Evolutionary conservation across 164 flowering plant species (phyloP).

Genomic region (Piper betle): DNA sequence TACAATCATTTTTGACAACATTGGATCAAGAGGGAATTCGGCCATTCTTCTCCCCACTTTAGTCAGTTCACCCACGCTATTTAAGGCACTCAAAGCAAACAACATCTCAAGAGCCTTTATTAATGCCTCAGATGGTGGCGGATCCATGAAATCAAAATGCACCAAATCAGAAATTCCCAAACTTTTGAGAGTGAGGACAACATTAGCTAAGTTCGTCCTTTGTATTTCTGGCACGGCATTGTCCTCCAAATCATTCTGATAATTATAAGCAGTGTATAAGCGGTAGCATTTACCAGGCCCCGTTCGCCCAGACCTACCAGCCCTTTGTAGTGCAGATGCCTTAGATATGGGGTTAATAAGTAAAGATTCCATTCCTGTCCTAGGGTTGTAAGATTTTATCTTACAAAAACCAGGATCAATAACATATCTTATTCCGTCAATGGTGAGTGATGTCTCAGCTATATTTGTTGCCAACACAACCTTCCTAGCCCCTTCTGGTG

Average conservation of each 20-base stretch:
- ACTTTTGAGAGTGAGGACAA: conserved; percentile 80
- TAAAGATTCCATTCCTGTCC: conserved; percentile 97
- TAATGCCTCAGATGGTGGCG: conserved; percentile 89
- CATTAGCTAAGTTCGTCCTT: conserved; percentile 86
- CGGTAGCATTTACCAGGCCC: conserved; percentile 95
- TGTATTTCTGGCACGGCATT: conserved; percentile 92
- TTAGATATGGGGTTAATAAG: conserved; percentile 75
- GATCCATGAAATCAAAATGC: conserved; percentile 94
- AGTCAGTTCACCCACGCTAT: conserved; percentile 82
- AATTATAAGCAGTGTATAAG: conserved; percentile 68
- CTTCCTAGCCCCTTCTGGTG: conserved; percentile 94
- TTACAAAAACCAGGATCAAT: conserved; percentile 92
- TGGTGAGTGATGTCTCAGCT: conserved; percentile 91
- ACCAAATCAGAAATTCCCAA: conserved; percentile 83
- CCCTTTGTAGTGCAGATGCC: conserved; percentile 94
- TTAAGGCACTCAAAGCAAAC: conserved; percentile 77
- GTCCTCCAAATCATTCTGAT: conserved; percentile 70
- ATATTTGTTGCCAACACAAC: conserved; percentile 91
- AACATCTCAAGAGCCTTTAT: conserved; percentile 78
- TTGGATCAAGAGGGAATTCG: conserved; percentile 94
- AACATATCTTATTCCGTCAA: conserved; percentile 87
- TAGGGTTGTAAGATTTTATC: conserved; percentile 86
- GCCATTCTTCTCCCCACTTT: conserved; percentile 93
- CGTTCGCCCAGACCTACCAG: conserved; percentile 93
- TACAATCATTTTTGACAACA: conserved; percentile 95